phyloP scores from a whole-genome alignment of 306 rosid species.

The Calophaca sinica region DNA sequence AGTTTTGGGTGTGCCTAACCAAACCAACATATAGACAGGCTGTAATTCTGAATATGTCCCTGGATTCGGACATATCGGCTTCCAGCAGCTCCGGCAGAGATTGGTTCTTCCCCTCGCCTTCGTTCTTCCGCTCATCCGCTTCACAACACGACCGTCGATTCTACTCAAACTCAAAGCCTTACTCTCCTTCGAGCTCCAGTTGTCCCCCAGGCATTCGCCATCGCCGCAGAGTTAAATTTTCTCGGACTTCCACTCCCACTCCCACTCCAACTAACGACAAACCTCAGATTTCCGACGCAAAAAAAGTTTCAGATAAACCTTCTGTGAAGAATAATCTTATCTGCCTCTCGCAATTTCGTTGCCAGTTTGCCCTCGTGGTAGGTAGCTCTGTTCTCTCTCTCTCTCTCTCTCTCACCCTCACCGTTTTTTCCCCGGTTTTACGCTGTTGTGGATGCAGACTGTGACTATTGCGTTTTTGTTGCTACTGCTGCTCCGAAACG shows the following conservation, averaged over 20 bases:
- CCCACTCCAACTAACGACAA: conserved; percentile 35
- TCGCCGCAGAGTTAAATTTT: conserved; percentile 62
- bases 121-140: conserved; percentile 57
- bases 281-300: conserved; percentile 38
- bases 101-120: conserved; percentile 87
- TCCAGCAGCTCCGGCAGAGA: conserved; percentile 64
- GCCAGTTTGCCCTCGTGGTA: conserved; percentile 54
- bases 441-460: conserved; percentile 53
- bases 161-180: conserved; percentile 53
- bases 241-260: not conserved
- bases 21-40: no score
- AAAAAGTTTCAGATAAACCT: conserved; percentile 40
- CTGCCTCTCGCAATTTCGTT: conserved; percentile 44
- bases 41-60: conserved; percentile 42
- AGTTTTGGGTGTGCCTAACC: no score
- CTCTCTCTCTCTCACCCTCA: not conserved
- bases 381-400: conserved; percentile 28
- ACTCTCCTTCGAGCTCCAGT: conserved; percentile 41
- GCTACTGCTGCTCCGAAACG: conserved; percentile 62
- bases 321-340: conserved; percentile 37
- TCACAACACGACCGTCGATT: conserved; percentile 57
- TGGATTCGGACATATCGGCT: conserved; percentile 58
- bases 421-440: no score
- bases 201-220: conserved; percentile 56
- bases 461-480: conserved; percentile 56